phyloP scores from a whole-genome alignment of 176 grass and related monocot species.

The Saccharum spontaneum region DNA sequence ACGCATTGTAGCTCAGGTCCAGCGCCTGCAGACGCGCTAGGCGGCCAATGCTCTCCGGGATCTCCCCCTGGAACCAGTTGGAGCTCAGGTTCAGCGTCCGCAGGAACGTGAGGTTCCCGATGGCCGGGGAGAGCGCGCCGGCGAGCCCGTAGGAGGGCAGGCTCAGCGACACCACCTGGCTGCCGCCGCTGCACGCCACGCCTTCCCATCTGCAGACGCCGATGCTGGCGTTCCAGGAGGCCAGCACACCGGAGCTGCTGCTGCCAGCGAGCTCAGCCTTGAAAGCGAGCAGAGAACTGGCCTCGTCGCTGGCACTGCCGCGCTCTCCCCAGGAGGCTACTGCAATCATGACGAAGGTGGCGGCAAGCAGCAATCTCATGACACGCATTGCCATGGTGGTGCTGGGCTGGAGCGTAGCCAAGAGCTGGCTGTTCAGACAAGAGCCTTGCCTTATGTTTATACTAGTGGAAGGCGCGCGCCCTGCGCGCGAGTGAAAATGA shows the following conservation, averaged over 20 bases:
- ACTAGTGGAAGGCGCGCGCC: too few species aligned
- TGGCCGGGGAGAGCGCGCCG: conserved; percentile 8
- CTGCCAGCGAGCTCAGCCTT: background rate
- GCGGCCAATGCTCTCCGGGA: background rate
- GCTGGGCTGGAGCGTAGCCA: background rate
- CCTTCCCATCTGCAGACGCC: conserved; percentile 31
- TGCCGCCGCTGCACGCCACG: background rate
- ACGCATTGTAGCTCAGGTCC: conserved; percentile 14
- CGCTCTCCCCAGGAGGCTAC: background rate
- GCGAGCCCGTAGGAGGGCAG: background rate
- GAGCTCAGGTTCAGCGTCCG: conserved; percentile 22
- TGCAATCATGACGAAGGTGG: background rate
- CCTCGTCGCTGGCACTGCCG: background rate
- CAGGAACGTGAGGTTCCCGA: conserved; percentile 27
- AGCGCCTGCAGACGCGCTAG: background rate
- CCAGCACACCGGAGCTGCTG: background rate
- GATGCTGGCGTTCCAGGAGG: background rate
- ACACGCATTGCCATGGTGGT: background rate
- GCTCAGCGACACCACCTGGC: conserved; percentile 24
- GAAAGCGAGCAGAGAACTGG: background rate
- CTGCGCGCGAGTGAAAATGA: too few species aligned
- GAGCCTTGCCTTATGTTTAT: too few species aligned
- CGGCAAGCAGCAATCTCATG: background rate
- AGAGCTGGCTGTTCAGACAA: too few species aligned
- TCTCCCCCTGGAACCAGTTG: background rate